Evolutionary conservation across 495 filamentous ascomycete species (phyloP).

Genomic region (Xanthoparmelia taractica): DNA sequence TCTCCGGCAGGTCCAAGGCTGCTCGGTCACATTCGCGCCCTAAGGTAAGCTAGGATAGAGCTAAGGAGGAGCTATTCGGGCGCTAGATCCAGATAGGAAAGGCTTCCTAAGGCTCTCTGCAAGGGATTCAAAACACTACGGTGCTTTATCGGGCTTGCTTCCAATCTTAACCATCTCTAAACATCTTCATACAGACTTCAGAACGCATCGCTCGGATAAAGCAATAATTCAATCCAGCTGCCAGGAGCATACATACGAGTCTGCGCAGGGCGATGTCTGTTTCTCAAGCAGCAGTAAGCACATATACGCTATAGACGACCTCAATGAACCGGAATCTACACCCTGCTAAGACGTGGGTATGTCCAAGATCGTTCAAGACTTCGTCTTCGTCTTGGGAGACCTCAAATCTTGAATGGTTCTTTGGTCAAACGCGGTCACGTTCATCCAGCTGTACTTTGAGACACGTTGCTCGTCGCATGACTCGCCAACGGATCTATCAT

Average conservation of each 20-base stretch:
- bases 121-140: neutral
- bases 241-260: neutral
- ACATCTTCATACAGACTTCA: neutral
- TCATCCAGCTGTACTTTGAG: neutral
- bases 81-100: neutral
- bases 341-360: neutral
- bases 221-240: neutral
- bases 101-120: neutral
- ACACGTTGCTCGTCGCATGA: neutral
- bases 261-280: neutral
- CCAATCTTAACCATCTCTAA: neutral
- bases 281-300: neutral
- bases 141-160: too few relatives aligned
- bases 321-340: neutral
- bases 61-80: neutral
- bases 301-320: neutral
- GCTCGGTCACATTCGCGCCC: neutral
- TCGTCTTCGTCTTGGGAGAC: neutral
- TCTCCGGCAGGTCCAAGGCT: neutral
- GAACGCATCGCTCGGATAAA: neutral
- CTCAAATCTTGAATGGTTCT: neutral
- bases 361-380: neutral
- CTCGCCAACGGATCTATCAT: neutral
- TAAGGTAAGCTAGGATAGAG: too few relatives aligned
- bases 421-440: neutral